Base-by-base conservation (phyloP, 108 stramenopile genomes). In the Fragilariopsis cylindrus region DNA sequence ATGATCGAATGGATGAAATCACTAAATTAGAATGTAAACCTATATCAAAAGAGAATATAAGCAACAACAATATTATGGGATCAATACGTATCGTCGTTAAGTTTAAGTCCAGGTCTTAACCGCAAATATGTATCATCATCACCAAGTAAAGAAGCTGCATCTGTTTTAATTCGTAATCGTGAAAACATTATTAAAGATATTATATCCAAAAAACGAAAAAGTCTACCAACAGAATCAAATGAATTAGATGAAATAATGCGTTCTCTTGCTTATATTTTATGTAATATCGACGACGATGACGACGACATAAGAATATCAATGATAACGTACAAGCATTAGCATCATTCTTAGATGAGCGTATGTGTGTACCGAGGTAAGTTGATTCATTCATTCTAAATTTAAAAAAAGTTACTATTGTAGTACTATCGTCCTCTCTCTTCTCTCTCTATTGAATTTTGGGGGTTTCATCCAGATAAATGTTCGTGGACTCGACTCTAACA, bases 131-230 rank as follows among this genome's bases (percentile, higher is more conserved):
- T 68, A 9, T 47, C 67, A 19, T 4, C 67, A 16, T 50, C 67
- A 39, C 46, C 67, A 5, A 19, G 7, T 48, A 18, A 30, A n/a
- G 67, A 68, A 52, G 67, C 67, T 9, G 67, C 67, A n/a, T 5
- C 67, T n/a, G 49, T 68, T n/a, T 19, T 68, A 39, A 8, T 68
- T 4, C 67, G 67, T 4, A 68, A 68, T 48, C 48, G 67, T 15
- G 49, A 50, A 5, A 9, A 3, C 18, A 50, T 68, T 18, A 7
- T 5, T 4, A n/a, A 44, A 48, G 67, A 68, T 48, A 44, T 30
- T 30, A 30, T 52, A 45, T 41, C 49, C 49, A 68, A 68, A n/a
- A 63, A 63, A 5, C 46, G 5, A 44, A 62, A 7, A 21, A 30
- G 39, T n/a, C 19, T 62, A 39, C 13, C 41, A 8, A 11, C 6